Percentiles rank a stretch among this genome's conserved stretches.
phyloP scores from a whole-genome alignment of 2,329 filamentous ascomycete species.

The Trichoderma brevicompactum region DNA sequence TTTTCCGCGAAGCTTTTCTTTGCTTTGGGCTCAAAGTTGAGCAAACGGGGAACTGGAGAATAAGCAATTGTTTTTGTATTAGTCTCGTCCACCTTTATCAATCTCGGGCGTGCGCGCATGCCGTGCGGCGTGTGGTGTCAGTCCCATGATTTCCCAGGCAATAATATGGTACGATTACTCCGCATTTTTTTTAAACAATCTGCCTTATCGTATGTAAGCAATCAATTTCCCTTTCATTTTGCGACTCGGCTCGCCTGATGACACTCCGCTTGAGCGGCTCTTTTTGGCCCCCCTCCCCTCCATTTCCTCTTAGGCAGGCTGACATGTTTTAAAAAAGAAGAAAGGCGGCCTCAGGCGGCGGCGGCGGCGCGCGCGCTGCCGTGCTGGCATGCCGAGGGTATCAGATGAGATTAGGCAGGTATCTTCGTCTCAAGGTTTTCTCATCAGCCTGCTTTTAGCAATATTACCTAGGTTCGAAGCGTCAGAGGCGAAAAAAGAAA shows the following conservation, averaged over 20 bases:
- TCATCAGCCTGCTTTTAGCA: neutral
- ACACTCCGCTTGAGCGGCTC: neutral
- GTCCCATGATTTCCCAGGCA: no score
- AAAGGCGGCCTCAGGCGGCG: neutral
- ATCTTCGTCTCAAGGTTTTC: no score
- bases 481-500: no score
- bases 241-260: neutral
- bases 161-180: neutral
- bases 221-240: neutral
- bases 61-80: no score
- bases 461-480: slow-evolving; percentile 5
- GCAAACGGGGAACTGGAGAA: no score
- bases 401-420: neutral
- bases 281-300: neutral
- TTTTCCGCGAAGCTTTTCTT: no score
- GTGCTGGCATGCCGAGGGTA: neutral
- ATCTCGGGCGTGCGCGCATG: no score
- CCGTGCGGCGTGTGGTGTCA: no score
- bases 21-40: no score
- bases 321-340: neutral
- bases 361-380: neutral
- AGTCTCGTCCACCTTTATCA: no score
- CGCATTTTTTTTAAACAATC: no score
- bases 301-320: neutral
- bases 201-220: no score